Percentiles rank a stretch among this genome's conserved stretches.
Conservation (phyloP, 2,329 filamentous ascomycete genomes). For the Calonectria naviculata region DNA sequence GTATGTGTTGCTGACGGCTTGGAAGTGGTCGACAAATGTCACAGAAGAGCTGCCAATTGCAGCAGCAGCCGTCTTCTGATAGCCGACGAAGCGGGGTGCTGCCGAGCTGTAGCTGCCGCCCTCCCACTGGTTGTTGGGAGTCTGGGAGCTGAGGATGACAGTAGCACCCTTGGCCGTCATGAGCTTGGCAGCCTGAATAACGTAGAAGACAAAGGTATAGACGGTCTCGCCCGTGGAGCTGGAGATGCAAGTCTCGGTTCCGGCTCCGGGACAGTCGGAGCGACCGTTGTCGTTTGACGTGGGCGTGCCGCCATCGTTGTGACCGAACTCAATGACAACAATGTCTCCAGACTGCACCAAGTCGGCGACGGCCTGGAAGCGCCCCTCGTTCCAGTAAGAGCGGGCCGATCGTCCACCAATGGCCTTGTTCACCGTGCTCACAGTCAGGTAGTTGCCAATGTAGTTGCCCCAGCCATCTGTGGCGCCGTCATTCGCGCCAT, state of each 20-base stretch:
- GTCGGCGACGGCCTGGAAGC: conserved; percentile 70
- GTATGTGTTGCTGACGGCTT: conserved; percentile 66
- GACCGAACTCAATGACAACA: conserved; percentile 78
- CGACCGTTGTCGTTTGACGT: conserved; percentile 68
- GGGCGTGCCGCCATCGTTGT: conserved; percentile 75
- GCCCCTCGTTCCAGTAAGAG: conserved; percentile 74
- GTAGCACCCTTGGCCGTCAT: conserved; percentile 68
- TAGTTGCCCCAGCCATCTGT: conserved; percentile 72
- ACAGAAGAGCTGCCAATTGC: conserved; percentile 53
- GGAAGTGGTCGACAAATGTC: conserved; percentile 70
- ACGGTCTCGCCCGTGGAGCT: conserved; percentile 58
- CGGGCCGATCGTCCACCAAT: conserved; percentile 74
- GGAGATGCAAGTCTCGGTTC: conserved; percentile 60
- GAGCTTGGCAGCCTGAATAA: conserved; percentile 65
- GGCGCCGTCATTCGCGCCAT: conserved; percentile 51
- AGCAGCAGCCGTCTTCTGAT: conserved; percentile 55
- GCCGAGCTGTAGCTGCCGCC: conserved; percentile 60
- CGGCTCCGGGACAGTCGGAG: conserved; percentile 67
- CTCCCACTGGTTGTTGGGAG: conserved; percentile 70
- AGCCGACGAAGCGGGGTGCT: conserved; percentile 66
- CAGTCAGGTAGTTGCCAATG: conserved; percentile 60
- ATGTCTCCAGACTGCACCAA: conserved; percentile 68
- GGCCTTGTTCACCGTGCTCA: conserved; percentile 68
- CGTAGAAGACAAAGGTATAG: conserved; percentile 69
- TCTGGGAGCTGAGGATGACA: conserved; percentile 69